phyloP scores from a whole-genome alignment of 495 filamentous ascomycete species.

The Penicillium lividum region DNA sequence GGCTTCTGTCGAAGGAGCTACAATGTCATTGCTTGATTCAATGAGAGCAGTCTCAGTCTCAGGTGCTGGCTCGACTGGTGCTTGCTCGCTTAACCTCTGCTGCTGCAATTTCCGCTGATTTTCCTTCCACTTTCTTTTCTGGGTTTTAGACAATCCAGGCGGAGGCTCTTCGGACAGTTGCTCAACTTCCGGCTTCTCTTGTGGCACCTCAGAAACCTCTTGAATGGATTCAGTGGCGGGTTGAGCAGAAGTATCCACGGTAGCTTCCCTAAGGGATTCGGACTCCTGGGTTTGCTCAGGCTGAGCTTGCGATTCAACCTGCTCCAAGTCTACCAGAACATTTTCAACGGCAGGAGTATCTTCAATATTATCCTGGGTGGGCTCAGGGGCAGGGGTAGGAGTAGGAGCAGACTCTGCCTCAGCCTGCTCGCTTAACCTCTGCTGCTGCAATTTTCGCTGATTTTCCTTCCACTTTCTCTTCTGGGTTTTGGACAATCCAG shows the following conservation, averaged over 20 bases:
- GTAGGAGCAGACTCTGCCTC: constrained; percentile 2
- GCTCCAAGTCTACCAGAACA: neutral
- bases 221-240: constrained; percentile 3
- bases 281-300: neutral
- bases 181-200: constrained; percentile 3
- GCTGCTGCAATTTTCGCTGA: constrained; percentile 18
- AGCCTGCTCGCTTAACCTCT: constrained; percentile 5
- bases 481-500: constrained; percentile 15
- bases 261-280: neutral
- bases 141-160: constrained; percentile 7
- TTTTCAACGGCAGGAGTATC: constrained; percentile 4
- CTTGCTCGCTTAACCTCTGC: constrained; percentile 4
- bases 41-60: neutral
- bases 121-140: constrained; percentile 46
- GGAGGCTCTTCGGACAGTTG: neutral
- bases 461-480: constrained; percentile 45
- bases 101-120: constrained; percentile 19
- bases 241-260: constrained; percentile 1
- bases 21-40: constrained; percentile 10
- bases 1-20: neutral
- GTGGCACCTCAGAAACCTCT: constrained; percentile 6
- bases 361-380: neutral
- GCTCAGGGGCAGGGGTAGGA: neutral
- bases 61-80: neutral
- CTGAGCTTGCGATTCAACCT: neutral